Conservation (phyloP, 2,329 filamentous ascomycete genomes). For the Colletotrichum tropicale region DNA sequence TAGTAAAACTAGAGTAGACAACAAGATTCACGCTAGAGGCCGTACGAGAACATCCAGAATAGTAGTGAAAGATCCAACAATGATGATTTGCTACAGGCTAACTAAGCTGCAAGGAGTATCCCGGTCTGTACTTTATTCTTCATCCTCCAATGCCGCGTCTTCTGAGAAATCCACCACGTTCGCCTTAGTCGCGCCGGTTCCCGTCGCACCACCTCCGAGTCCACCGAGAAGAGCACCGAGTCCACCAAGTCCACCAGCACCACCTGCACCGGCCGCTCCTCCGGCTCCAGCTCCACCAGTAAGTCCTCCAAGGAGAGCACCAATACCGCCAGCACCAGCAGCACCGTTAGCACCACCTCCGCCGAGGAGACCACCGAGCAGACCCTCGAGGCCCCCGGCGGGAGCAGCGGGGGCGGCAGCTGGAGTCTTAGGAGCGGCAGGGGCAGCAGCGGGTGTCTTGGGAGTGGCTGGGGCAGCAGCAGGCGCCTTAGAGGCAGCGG, state of each 20-base stretch:
- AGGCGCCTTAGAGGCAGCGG: background rate
- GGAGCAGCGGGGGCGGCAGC: background rate
- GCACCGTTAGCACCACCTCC: background rate
- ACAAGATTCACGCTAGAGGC: background rate
- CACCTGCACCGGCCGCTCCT: background rate
- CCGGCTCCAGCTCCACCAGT: background rate
- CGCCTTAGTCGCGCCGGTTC: background rate
- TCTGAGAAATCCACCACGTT: background rate
- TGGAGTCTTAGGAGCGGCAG: background rate
- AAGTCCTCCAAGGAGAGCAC: background rate
- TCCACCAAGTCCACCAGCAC: background rate
- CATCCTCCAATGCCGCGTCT: background rate
- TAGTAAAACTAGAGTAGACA: no score
- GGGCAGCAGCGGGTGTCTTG: background rate
- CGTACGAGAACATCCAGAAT: background rate
- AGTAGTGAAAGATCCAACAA: background rate
- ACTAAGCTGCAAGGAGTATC: slow-evolving; percentile 10
- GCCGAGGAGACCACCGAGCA: slow-evolving; percentile 1
- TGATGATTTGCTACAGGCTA: slow-evolving; percentile 15
- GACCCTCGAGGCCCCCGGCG: background rate
- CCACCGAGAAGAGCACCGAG: background rate
- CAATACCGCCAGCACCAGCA: background rate
- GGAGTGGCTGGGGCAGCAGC: background rate
- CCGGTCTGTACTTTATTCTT: slow-evolving; percentile 1
- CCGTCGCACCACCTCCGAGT: background rate